A percentile compares a stretch with the other conserved stretches of the same genome.
These are phyloP conservation scores for Cynanchum wilfordii DNA, from an alignment of 257 asterid species.

Conservation along the genomic window DNA sequence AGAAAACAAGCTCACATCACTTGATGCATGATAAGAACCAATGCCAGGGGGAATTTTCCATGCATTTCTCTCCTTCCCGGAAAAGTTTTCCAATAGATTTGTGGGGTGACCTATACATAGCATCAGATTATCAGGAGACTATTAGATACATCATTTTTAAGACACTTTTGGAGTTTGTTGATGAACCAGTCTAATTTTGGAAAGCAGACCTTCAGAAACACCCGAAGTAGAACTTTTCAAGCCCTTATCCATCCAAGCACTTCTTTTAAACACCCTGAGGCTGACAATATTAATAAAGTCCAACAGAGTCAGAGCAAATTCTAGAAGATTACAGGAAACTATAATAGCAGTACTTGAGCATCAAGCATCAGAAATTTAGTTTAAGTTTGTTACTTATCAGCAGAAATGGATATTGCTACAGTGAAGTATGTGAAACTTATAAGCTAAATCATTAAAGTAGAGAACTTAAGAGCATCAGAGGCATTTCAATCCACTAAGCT, in stretches of 20 bases:
- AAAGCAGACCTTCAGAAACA: constrained; percentile 26
- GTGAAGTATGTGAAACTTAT: neutral
- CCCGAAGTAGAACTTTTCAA: constrained; percentile 17
- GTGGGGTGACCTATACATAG: constrained; percentile 29
- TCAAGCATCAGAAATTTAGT: neutral
- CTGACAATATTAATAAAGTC: neutral
- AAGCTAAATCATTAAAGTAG: neutral
- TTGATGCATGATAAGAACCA: constrained; percentile 42
- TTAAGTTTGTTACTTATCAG: neutral
- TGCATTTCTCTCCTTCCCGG: constrained; percentile 38
- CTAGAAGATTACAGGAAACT: neutral
- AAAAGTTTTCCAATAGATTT: constrained; percentile 25
- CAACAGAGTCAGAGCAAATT: neutral
- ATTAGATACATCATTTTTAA: neutral
- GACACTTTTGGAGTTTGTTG: neutral
- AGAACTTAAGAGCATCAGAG: neutral
- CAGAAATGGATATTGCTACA: neutral
- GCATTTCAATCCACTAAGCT: neutral
- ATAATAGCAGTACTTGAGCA: neutral
- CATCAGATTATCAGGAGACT: neutral
- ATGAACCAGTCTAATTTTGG: neutral
- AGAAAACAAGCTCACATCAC: constrained; percentile 79
- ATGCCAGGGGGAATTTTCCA: constrained; percentile 54
- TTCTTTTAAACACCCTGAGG: constrained; percentile 1
- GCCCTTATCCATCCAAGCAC: constrained; percentile 28